A percentile compares a stretch with the other conserved stretches of the same genome.
Evolutionary conservation across 2,329 filamentous ascomycete species (phyloP).

Genomic region (Ophiostoma sp.): DNA sequence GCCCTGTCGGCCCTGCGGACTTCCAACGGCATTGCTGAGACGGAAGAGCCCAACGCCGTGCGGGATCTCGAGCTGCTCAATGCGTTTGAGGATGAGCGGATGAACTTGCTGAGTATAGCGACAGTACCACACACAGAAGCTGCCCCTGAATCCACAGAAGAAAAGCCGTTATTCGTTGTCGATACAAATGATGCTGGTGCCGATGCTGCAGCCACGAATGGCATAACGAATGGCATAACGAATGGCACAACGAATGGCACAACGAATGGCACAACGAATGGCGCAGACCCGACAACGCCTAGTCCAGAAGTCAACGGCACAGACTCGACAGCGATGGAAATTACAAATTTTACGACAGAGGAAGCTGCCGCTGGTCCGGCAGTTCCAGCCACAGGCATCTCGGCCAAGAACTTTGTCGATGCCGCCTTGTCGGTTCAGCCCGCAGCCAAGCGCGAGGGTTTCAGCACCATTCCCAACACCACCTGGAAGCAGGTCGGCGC

Average conservation of each 20-base stretch:
- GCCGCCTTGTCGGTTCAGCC: slow-evolving; percentile 73
- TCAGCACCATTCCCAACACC: slow-evolving; percentile 87
- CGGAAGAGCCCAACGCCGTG: background rate
- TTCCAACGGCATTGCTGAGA: background rate
- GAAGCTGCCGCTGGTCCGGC: background rate
- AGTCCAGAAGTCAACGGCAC: background rate
- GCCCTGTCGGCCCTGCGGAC: slow-evolving; percentile 18
- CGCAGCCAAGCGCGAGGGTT: slow-evolving; percentile 85
- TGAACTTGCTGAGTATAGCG: background rate
- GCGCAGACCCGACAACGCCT: background rate
- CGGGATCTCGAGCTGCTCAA: slow-evolving; percentile 22
- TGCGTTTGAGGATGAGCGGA: slow-evolving; percentile 12
- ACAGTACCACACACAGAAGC: slow-evolving; percentile 15
- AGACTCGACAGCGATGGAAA: background rate
- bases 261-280: background rate
- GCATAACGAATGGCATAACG: background rate
- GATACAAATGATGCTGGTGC: slow-evolving; percentile 4
- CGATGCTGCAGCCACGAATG: background rate
- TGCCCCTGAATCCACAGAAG: slow-evolving; percentile 15
- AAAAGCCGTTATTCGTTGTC: background rate
- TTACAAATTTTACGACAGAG: background rate
- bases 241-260: background rate
- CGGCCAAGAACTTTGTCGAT: slow-evolving; percentile 61
- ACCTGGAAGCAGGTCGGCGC: slow-evolving; percentile 93
- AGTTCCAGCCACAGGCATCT: slow-evolving; percentile 31